Evolutionary conservation across 2,329 filamentous ascomycete genomes (phyloP).

Genomic region (Aspergillus sp.): DNA sequence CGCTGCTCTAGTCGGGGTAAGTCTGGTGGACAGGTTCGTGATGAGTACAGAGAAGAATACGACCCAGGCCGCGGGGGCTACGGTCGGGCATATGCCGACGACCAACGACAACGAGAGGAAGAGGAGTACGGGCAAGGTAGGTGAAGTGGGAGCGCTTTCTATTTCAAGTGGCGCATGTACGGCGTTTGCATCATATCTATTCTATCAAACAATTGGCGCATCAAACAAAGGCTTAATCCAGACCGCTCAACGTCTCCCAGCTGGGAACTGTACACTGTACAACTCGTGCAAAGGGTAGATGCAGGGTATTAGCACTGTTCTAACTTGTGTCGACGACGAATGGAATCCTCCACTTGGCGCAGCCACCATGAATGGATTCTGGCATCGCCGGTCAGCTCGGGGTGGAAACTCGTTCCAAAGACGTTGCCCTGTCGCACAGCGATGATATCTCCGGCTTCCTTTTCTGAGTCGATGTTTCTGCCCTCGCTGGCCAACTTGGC

Average conservation of each 20-base stretch:
- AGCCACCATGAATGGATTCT: constrained; percentile 96
- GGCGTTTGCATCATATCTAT: constrained; percentile 36
- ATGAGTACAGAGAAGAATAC: constrained; percentile 96
- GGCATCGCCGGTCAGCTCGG: constrained; percentile 83
- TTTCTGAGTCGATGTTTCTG: constrained; percentile 37
- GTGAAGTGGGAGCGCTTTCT: constrained; percentile 28
- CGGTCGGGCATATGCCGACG: constrained; percentile 72
- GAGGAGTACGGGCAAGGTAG: constrained; percentile 60
- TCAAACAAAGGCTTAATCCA: constrained; percentile 24
- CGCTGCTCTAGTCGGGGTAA: constrained; percentile 65
- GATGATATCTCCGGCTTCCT: constrained; percentile 68
- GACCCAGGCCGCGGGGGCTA: constrained; percentile 91
- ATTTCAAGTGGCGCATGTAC: constrained; percentile 24
- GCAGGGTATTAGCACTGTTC: constrained; percentile 18
- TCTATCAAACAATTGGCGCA: constrained; percentile 22
- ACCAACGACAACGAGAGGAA: constrained; percentile 57
- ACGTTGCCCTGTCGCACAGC: constrained; percentile 89
- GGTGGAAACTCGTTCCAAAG: constrained; percentile 93
- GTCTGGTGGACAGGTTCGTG: constrained; percentile 92
- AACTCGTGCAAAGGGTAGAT: constrained; percentile 9
- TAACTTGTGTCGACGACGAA: constrained; percentile 28
- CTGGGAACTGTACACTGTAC: constrained; percentile 9
- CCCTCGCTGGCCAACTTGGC: constrained; percentile 49
- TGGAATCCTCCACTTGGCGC: constrained; percentile 59
- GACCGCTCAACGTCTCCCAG: constrained; percentile 25